Conservation (phyloP, 352 stramenopile genomes). For the Globisporangium uncinulatum region DNA sequence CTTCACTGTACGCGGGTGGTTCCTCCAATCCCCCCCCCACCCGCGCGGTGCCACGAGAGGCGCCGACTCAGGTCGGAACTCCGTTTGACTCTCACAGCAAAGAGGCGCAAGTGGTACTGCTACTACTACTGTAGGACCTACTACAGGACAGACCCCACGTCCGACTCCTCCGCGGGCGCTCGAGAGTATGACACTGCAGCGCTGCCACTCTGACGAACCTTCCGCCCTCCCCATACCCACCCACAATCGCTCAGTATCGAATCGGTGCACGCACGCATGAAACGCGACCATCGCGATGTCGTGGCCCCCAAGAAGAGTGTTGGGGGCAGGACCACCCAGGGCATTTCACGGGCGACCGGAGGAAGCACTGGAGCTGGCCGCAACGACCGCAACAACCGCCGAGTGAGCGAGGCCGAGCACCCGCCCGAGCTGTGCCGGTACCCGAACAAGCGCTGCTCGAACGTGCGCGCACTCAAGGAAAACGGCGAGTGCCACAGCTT, state of each 20-base stretch:
- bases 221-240: too few species aligned
- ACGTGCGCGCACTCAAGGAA: constrained; percentile 58
- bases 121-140: background rate
- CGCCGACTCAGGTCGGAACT: background rate
- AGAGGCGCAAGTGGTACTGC: constrained; percentile 1
- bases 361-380: background rate
- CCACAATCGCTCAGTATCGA: background rate
- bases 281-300: constrained; percentile 6
- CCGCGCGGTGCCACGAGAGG: background rate
- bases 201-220: background rate
- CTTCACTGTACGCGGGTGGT: too few species aligned
- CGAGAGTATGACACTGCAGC: constrained; percentile 8
- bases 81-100: background rate
- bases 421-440: constrained; percentile 44
- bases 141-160: too few species aligned
- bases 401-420: background rate
- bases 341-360: background rate
- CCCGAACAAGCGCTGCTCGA: constrained; percentile 64
- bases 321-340: background rate
- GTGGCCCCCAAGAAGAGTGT: background rate
- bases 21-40: too few species aligned
- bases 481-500: constrained; percentile 71
- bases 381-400: background rate
- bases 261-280: background rate
- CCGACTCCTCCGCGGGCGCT: constrained; percentile 8